These are phyloP conservation scores for Hygrophorus russula DNA, from an alignment of 768 basidiomycete species.

Conservation along the genomic window DNA sequence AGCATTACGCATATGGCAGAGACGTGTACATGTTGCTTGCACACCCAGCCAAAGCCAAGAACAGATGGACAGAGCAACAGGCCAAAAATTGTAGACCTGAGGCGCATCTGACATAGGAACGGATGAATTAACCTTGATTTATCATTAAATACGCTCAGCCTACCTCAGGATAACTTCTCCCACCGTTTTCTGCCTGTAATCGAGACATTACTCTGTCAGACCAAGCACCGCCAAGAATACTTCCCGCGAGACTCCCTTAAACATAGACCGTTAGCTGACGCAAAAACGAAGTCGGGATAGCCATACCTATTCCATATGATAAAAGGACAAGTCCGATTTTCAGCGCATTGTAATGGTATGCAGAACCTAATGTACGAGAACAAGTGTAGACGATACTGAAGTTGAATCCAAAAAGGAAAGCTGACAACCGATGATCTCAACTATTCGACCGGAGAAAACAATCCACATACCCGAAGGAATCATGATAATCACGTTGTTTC, in stretches of 20 bases:
- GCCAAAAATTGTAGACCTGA: conserved; percentile 48
- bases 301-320: conserved; percentile 55
- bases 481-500: conserved; percentile 60
- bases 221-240: conserved; percentile 33
- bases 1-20: conserved; percentile 61
- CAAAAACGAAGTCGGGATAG: background rate
- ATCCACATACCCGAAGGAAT: conserved; percentile 45
- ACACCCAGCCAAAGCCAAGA: conserved; percentile 69
- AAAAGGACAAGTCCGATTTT: conserved; percentile 70
- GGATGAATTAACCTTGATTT: background rate
- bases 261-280: background rate
- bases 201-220: conserved; percentile 29
- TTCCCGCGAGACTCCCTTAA: conserved; percentile 28
- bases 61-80: conserved; percentile 49
- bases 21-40: conserved; percentile 48
- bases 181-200: conserved; percentile 27
- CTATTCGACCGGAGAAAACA: background rate
- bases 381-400: conserved; percentile 69
- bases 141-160: conserved; percentile 6
- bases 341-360: conserved; percentile 59
- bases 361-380: conserved; percentile 50
- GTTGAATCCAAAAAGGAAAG: conserved; percentile 57
- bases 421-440: conserved; percentile 19
- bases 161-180: conserved; percentile 53
- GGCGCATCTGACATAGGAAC: conserved; percentile 43